Evolutionary conservation across 73 alveolate genomes (phyloP).

Genomic region (Symbiodinium pilosum): DNA sequence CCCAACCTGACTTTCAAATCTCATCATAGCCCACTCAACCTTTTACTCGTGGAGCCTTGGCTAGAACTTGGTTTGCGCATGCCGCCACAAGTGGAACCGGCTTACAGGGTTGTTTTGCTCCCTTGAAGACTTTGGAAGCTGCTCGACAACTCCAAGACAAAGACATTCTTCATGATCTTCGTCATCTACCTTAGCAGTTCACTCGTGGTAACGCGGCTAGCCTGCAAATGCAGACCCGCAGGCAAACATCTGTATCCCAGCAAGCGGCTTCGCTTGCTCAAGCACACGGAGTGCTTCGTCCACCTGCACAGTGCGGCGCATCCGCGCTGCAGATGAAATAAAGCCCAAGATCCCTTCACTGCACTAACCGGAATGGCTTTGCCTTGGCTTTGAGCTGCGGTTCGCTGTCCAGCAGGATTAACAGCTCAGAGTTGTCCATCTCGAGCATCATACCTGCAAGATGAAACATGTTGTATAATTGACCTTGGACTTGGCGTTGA

Average conservation of each 20-base stretch:
- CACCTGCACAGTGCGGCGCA: slow-evolving; percentile 26
- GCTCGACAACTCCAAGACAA: too few species aligned
- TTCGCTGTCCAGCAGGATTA: slow-evolving; percentile 73
- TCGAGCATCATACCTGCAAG: slow-evolving; percentile 88
- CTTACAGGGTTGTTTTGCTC: too few species aligned
- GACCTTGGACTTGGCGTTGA: neutral
- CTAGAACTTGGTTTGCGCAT: neutral
- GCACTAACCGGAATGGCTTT: neutral
- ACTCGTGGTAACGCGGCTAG: too few species aligned
- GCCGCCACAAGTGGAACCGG: too few species aligned
- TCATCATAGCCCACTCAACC: too few species aligned
- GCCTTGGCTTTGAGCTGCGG: slow-evolving; percentile 86
- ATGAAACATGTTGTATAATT: neutral
- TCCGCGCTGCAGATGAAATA: neutral
- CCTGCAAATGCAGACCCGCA: too few species aligned
- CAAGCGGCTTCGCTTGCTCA: slow-evolving; percentile 41
- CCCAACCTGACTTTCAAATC: neutral
- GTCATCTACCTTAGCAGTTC: too few species aligned
- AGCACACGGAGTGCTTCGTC: slow-evolving; percentile 82
- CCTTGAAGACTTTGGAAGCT: too few species aligned
- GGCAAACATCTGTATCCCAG: too few species aligned
- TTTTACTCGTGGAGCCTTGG: too few species aligned
- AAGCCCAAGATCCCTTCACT: neutral
- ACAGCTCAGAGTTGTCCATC: slow-evolving; percentile 92
- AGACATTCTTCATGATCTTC: too few species aligned